Base-by-base conservation (phyloP, 192 early-diverging fungal genomes). In the Coemansia sp. region DNA sequence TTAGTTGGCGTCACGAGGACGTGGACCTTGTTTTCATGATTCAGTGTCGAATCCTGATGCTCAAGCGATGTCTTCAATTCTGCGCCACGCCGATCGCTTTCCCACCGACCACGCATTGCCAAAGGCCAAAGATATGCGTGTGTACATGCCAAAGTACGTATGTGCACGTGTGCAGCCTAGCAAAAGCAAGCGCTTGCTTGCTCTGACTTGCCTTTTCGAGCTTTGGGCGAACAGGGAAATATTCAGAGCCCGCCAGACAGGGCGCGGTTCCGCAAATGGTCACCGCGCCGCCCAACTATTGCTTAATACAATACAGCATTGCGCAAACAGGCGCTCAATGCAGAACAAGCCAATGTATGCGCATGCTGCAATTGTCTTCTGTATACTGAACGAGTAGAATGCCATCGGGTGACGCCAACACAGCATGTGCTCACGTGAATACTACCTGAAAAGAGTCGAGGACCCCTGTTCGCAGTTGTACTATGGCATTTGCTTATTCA, bases 51-150 rank as follows among this genome's bases (percentile, higher is more conserved):
- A 32, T 32, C 5, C 5, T 32, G 32, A 32, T 32, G 32, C 32
- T 32, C 32, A 32, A 32, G 32, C 32, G 32, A 32, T 32, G 32
- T 32, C 32, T 32, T 45, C 43, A 12, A 45, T 27, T 27, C 54
- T 56, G 54, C 29, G 54, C 54, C 54, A 27, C 54, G 54, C 54
- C 27, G 54, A 56, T 56, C 54, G 29, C 29, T 35, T 56, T 53
- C 24, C 11, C 22, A 9, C 43, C 43, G 21, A 19, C 49, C 49
- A 7, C 49, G 49, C 49, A n/a, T 50, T 50, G 17, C 17, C n/a
- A 50, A 50, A 50, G 17, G 32, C 32, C 32, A 32, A 32, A 7
- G 32, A 5, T 7, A 32, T 32, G 32, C 32, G 32, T 32, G 32
- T 32, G 6, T 32, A 32, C 32, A 32, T 32, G 32, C 32, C 32